Base-by-base conservation (phyloP, 1,284 basidiomycete genomes). In the Dichomitus squalens region DNA sequence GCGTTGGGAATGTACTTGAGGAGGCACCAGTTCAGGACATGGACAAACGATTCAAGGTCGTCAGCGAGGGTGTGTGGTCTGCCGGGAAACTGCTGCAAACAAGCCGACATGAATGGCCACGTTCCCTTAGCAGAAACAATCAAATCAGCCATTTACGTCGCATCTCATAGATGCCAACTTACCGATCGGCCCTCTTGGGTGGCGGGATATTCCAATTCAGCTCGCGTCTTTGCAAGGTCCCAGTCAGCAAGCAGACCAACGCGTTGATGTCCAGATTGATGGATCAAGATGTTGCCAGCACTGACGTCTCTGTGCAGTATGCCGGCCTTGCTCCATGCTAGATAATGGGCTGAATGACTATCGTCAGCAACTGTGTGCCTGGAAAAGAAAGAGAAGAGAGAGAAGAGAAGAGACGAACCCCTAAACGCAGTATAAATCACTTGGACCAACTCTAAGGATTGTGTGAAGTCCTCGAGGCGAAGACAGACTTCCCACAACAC, bases 251-350 rank as follows among this genome's bases (percentile, higher is more conserved):
- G 25, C 11, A 47, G 2, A 56, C 54, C 2, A 56, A 23, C 14
- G 47, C 50, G 2, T 31, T 25, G 18, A 1, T 21, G 47, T 16
- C 33, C 35, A 12, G 25, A 3, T 9, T 38, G 20, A 5, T 20
- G 29, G 23, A 52, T 34, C 33, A 61, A 33, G 25, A 61, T 58
- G 18, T 58, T 58, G 2, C 36, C 50, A 4, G 48, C 49, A 23
- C 60, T 58, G n/a, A 61, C 6, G 21, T 58, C 60, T 5, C 57
- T 29, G 27, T 61, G 60, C 1, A 61, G 51, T n/a, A 61, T n/a
- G 3, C 16, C 29, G 14, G 18, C 25, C 3, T 34, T 8, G 6
- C 35, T 12, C 51, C 54, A 58, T 2, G 57, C 60, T 2, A 23
- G 14, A 0, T n/a, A 36, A 44, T 58, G 60, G 7, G 46, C 58